A percentile compares a stretch with the other conserved stretches of the same genome.
Conservation (phyloP, 345 rosid species). For the Excoecaria cochinchinensis region DNA sequence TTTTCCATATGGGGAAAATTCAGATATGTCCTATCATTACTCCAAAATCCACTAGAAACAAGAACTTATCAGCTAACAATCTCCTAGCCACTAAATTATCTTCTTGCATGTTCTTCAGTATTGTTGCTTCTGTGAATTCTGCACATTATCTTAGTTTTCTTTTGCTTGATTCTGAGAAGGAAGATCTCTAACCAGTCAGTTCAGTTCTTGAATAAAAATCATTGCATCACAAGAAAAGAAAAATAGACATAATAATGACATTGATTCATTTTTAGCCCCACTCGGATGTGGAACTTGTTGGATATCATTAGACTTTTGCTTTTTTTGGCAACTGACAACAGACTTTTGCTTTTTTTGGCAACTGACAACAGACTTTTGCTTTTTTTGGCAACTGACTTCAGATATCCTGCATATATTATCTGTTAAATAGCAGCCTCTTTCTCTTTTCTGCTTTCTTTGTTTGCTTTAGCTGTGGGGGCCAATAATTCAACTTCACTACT, state of each 20-base stretch:
- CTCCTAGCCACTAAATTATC: too few relatives aligned
- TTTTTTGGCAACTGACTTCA: neutral
- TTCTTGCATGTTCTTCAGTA: neutral
- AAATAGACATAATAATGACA: neutral
- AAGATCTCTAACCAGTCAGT: neutral
- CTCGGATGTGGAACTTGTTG: too few relatives aligned
- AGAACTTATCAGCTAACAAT: too few relatives aligned
- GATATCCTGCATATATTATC: neutral
- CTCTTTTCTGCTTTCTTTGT: constrained; percentile 2
- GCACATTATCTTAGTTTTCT: neutral
- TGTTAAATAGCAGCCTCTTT: neutral
- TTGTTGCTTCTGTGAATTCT: neutral
- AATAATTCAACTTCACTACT: neutral
- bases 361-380: neutral
- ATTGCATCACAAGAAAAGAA: neutral
- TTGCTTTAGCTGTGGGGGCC: constrained; percentile 7
- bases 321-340: neutral
- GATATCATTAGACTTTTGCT: too few relatives aligned
- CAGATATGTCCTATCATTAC: too few relatives aligned
- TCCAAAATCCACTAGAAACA: too few relatives aligned
- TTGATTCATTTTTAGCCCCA: neutral
- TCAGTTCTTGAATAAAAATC: neutral
- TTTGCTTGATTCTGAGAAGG: neutral
- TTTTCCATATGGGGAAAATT: neutral
- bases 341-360: neutral